Conservation (phyloP, 2,329 filamentous ascomycete genomes). For the Mollisia scopiformis region DNA sequence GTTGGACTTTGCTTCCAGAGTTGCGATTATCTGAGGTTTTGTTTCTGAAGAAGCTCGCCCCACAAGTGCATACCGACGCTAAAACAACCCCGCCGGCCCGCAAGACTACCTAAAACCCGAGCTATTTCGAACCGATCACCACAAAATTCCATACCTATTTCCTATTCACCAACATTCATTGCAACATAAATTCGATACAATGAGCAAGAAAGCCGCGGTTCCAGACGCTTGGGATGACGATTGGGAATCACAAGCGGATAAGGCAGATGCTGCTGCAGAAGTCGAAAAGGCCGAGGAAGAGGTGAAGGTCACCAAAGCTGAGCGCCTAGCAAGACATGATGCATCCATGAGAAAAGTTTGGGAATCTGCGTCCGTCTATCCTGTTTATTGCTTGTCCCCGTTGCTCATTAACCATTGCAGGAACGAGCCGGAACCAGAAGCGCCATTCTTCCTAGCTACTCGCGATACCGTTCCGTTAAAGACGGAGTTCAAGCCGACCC, state of each 20-base stretch:
- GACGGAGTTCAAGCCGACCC: constrained; percentile 75
- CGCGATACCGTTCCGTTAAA: constrained; percentile 65
- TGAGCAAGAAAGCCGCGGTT: constrained; percentile 47
- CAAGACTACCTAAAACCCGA: neutral
- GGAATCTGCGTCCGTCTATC: constrained; percentile 76
- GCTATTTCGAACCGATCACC: neutral
- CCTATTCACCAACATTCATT: neutral
- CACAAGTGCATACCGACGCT: neutral
- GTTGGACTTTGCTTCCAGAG: neutral
- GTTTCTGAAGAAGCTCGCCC: neutral
- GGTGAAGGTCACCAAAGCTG: constrained; percentile 66
- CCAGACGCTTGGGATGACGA: constrained; percentile 89
- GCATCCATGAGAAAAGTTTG: constrained; percentile 86
- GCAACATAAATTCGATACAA: constrained; percentile 10
- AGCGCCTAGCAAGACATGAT: constrained; percentile 77
- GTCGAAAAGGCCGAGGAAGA: constrained; percentile 25
- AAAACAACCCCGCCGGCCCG: neutral
- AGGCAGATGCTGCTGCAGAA: constrained; percentile 35
- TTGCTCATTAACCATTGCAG: neutral
- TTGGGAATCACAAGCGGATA: constrained; percentile 81
- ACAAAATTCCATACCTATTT: neutral
- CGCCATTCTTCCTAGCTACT: constrained; percentile 75
- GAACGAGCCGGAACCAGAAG: constrained; percentile 56
- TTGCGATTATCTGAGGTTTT: neutral
- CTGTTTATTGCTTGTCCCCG: neutral